These are phyloP conservation scores for Pythium folliculosum DNA, from an alignment of 352 stramenopile genomes.

Conservation along the genomic window DNA sequence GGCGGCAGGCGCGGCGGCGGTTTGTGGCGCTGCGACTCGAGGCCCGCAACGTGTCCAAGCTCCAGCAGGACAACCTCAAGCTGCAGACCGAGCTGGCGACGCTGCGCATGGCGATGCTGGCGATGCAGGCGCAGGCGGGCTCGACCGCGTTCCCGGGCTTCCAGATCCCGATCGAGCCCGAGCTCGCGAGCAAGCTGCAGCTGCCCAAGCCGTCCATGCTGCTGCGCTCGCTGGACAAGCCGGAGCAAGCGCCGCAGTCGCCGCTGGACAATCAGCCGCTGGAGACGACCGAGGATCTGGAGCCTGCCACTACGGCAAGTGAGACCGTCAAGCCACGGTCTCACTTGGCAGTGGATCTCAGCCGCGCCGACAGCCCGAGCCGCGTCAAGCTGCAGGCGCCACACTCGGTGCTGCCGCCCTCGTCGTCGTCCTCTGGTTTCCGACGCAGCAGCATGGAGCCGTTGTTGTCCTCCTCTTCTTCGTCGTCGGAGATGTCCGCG, in stretches of 20 bases:
- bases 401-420: slow-evolving; percentile 14
- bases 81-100: slow-evolving; percentile 63
- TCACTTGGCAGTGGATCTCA: slow-evolving; percentile 12
- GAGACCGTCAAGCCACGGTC: slow-evolving; percentile 9
- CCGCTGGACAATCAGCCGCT: slow-evolving; percentile 2
- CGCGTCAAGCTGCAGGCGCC: slow-evolving; percentile 15
- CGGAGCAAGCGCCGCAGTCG: not conserved
- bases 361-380: slow-evolving; percentile 9
- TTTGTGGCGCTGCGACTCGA: slow-evolving; percentile 57
- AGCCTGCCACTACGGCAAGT: not conserved
- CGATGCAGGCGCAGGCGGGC: slow-evolving; percentile 33
- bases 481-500: not conserved
- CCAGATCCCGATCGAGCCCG: slow-evolving; percentile 8
- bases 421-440: not conserved
- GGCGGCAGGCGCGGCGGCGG: slow-evolving; percentile 37
- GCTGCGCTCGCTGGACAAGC: not conserved
- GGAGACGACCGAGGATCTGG: not conserved
- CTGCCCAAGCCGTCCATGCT: slow-evolving; percentile 7
- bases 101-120: slow-evolving; percentile 58
- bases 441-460: not conserved
- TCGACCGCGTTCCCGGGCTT: not conserved
- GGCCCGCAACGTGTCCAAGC: slow-evolving; percentile 71
- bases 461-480: not conserved
- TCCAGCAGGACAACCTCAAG: slow-evolving; percentile 75
- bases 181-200: slow-evolving; percentile 1